Conservation (phyloP, 148 eudicot genomes). For the Spergularia marina region DNA sequence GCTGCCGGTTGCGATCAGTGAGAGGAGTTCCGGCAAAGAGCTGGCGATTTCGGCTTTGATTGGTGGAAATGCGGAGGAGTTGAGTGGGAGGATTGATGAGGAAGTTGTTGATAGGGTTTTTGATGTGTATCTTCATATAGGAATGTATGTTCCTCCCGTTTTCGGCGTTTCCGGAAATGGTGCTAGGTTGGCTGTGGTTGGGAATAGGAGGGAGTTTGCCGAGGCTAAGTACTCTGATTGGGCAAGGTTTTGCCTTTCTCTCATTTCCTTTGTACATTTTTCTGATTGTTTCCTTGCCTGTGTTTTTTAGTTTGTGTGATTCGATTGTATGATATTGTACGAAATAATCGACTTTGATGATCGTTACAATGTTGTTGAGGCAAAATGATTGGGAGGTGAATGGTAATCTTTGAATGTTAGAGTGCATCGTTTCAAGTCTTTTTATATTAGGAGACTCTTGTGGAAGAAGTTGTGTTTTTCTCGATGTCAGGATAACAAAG, state of each 20-base stretch:
- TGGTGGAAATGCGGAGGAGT: constrained; percentile 57
- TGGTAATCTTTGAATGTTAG: too few species aligned
- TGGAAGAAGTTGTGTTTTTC: too few species aligned
- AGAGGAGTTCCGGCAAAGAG: constrained; percentile 53
- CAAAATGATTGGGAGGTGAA: too few species aligned
- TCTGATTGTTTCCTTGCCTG: too few species aligned
- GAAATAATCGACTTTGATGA: too few species aligned
- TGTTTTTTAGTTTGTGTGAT: not conserved
- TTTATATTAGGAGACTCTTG: too few species aligned
- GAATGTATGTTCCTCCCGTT: constrained; percentile 61
- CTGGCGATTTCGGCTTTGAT: constrained; percentile 60
- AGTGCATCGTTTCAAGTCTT: too few species aligned
- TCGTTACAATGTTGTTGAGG: too few species aligned
- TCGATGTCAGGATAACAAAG: too few species aligned
- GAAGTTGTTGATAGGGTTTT: constrained; percentile 44
- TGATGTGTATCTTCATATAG: constrained; percentile 76
- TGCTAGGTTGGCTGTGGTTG: constrained; percentile 77
- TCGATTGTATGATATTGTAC: too few species aligned
- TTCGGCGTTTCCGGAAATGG: constrained; percentile 54
- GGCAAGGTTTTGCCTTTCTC: constrained; percentile 60
- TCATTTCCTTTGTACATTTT: not conserved
- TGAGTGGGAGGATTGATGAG: constrained; percentile 37
- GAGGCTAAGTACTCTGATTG: constrained; percentile 89
- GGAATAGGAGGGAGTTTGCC: constrained; percentile 64
- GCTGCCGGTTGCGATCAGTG: constrained; percentile 42